Conservation (phyloP, 2,329 filamentous ascomycete genomes). For the Aspergillus fumigatiaffinis region DNA sequence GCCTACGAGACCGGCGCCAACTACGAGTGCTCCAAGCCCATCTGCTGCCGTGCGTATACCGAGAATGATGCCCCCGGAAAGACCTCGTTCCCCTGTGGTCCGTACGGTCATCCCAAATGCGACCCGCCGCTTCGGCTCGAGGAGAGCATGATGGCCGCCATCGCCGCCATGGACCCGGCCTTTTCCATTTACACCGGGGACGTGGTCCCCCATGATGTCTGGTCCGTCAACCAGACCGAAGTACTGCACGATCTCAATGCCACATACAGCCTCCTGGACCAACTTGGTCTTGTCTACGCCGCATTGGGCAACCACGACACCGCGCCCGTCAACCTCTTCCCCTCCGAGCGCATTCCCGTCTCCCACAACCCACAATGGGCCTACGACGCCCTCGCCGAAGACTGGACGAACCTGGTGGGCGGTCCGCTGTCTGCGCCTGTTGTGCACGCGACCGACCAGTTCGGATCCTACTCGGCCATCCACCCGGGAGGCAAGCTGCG, state of each 20-base stretch:
- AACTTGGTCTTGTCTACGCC: constrained; percentile 47
- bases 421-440: background rate
- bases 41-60: constrained; percentile 56
- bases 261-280: constrained; percentile 48
- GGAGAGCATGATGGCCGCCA: constrained; percentile 48
- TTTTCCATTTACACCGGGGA: constrained; percentile 61
- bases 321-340: constrained; percentile 51
- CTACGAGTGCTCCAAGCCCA: constrained; percentile 55
- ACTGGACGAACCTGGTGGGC: constrained; percentile 48
- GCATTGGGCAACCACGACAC: constrained; percentile 57
- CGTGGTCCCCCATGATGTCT: constrained; percentile 50
- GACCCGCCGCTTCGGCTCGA: constrained; percentile 51
- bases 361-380: constrained; percentile 49
- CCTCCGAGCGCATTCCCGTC: constrained; percentile 36
- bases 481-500: constrained; percentile 47
- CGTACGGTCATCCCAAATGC: constrained; percentile 52
- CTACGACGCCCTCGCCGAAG: constrained; percentile 46
- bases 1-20: constrained; percentile 53
- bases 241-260: constrained; percentile 38
- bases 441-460: background rate
- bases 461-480: constrained; percentile 36
- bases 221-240: constrained; percentile 32
- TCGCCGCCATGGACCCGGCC: constrained; percentile 42
- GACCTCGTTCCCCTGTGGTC: constrained; percentile 49
- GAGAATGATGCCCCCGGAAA: constrained; percentile 46